Percentiles rank a stretch among this genome's conserved stretches.
These are phyloP conservation scores for Ophiostoma perfectum DNA, from an alignment of 2,329 filamentous ascomycete species.

Conservation along the genomic window DNA sequence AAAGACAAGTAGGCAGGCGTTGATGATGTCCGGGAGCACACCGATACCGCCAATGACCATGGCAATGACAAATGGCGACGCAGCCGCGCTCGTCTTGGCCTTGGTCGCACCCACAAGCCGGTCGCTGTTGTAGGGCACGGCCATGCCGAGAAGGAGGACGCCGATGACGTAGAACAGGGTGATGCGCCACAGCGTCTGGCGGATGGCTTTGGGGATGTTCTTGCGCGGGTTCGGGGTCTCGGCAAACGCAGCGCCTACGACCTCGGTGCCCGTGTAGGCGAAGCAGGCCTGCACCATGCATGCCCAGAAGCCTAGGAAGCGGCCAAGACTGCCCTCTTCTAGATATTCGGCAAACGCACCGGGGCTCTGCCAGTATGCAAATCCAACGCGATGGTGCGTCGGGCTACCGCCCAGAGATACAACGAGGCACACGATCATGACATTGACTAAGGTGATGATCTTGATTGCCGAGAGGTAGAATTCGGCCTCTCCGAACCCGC, in stretches of 20 bases:
- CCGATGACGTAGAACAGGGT: not conserved
- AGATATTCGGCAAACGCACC: slow-evolving; percentile 2
- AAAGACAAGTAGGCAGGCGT: slow-evolving; percentile 2
- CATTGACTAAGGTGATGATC: not conserved
- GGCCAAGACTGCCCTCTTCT: not conserved
- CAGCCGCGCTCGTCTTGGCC: slow-evolving; percentile 1
- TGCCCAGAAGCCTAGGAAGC: not conserved
- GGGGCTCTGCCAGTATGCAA: not conserved
- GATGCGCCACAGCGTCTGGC: slow-evolving; percentile 3
- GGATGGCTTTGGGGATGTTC: not conserved
- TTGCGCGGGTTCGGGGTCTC: slow-evolving; percentile 8
- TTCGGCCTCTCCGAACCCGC: slow-evolving; percentile 1
- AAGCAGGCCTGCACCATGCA: not conserved
- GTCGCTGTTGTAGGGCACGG: not conserved
- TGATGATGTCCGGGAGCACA: not conserved
- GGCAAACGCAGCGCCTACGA: not conserved
- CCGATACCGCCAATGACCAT: not conserved
- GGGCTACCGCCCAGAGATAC: not conserved
- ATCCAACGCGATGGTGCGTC: not conserved
- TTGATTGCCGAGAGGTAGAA: not conserved
- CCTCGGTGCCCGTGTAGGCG: slow-evolving; percentile 1
- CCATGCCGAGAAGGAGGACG: not conserved
- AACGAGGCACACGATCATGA: not conserved
- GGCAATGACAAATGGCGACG: not conserved
- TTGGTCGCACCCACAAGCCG: not conserved